A percentile compares a stretch with the other conserved stretches of the same genome.
phyloP scores from a whole-genome alignment of 2,329 filamentous ascomycete species.

The Cadophora sp. region DNA sequence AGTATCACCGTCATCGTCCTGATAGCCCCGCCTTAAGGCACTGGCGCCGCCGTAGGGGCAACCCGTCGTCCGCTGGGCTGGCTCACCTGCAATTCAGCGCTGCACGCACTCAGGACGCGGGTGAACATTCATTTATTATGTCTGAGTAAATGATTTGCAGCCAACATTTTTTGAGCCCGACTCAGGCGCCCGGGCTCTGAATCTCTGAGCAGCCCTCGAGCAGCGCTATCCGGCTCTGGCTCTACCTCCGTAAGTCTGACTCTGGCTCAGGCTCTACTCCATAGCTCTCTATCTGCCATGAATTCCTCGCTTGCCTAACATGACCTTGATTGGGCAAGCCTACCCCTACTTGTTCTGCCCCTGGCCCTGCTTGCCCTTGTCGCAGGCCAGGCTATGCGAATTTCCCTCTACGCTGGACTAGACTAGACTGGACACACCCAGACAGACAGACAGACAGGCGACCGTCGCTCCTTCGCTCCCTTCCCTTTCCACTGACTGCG shows the following conservation, averaged over 20 bases:
- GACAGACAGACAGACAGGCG: not conserved
- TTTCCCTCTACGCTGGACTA: not conserved
- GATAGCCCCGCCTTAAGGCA: not conserved
- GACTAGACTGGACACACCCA: not conserved
- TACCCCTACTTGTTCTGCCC: not conserved
- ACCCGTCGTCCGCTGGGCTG: not conserved
- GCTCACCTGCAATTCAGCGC: no score
- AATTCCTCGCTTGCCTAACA: not conserved
- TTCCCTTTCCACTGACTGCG: not conserved
- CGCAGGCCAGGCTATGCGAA: not conserved
- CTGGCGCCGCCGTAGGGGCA: constrained; percentile 5
- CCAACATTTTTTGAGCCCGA: no score
- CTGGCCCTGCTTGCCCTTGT: not conserved
- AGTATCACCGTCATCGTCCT: not conserved
- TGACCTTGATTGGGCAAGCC: not conserved
- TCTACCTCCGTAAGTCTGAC: no score
- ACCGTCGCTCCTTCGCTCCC: not conserved
- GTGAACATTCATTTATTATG: not conserved
- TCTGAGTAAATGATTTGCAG: no score
- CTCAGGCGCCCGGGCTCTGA: no score
- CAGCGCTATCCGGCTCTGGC: no score
- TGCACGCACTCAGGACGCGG: no score
- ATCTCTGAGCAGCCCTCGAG: no score
- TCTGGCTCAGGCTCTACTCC: no score
- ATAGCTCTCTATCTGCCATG: no score